These are phyloP conservation scores for Tolypocladium ophioglossoides DNA, from an alignment of 2,329 filamentous ascomycete genomes.

Conservation along the genomic window DNA sequence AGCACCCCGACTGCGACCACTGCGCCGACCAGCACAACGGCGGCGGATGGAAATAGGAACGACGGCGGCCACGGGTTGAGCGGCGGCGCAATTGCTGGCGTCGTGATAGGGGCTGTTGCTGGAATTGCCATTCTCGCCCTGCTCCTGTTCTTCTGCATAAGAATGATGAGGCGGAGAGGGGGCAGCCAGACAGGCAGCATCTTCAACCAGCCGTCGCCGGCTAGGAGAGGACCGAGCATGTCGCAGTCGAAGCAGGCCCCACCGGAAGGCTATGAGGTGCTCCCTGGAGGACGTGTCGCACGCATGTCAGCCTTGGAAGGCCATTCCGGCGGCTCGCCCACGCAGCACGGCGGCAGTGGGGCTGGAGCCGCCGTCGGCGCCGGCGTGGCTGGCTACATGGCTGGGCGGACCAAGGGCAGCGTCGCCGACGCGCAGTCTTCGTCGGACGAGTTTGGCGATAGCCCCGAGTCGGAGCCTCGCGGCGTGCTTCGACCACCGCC, in stretches of 20 bases:
- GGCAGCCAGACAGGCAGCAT: conserved; percentile 59
- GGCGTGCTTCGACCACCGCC: conserved; percentile 49
- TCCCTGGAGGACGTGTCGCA: conserved; percentile 82
- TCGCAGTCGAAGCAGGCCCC: conserved; percentile 24
- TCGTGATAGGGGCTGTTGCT: conserved; percentile 70
- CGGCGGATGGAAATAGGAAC: conserved; percentile 14
- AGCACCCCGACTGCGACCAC: conserved; percentile 33
- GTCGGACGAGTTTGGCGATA: conserved; percentile 62
- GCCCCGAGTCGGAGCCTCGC: conserved; percentile 56
- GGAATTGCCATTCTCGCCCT: conserved; percentile 60
- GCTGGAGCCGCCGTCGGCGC: conserved; percentile 10
- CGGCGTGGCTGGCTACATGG: conserved; percentile 34
- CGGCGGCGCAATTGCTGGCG: conserved; percentile 83
- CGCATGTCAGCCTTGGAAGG: conserved; percentile 92
- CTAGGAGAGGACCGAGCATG: conserved; percentile 37
- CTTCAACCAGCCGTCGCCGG: conserved; percentile 82
- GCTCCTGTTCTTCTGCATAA: conserved; percentile 58
- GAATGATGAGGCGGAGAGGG: conserved; percentile 35
- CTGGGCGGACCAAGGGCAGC: conserved; percentile 32
- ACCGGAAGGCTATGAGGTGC: conserved; percentile 55
- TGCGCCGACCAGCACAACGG: conserved; percentile 7
- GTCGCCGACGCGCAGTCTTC: conserved; percentile 46
- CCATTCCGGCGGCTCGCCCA: conserved; percentile 51
- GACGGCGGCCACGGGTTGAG: conserved; percentile 41
- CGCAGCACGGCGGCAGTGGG: conserved; percentile 31